phyloP scores from a whole-genome alignment of 768 basidiomycete genomes.

The Hygrocybe punicea region DNA sequence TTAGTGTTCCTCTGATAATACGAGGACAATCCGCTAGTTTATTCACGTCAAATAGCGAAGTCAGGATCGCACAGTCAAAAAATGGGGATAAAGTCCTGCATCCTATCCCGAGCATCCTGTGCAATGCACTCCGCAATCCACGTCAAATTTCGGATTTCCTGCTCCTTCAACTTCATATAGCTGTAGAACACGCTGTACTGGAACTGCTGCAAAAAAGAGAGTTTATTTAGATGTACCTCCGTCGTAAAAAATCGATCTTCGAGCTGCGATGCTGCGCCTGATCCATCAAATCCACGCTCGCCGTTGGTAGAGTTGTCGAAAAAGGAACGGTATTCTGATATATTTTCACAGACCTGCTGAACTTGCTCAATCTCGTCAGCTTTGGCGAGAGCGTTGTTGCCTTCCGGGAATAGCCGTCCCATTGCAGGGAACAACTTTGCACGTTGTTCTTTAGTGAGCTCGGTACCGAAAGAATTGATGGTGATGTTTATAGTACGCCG shows the following conservation, averaged over 20 bases:
- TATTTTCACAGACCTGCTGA: constrained; percentile 77
- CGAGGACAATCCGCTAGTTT: too few species aligned
- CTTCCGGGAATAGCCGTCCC: constrained; percentile 90
- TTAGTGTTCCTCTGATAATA: too few species aligned
- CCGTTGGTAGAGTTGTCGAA: constrained; percentile 57
- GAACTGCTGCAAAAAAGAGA: constrained; percentile 93
- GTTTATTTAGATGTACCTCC: constrained; percentile 93
- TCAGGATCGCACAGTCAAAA: constrained; percentile 47
- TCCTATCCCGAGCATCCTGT: constrained; percentile 92
- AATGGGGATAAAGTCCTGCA: constrained; percentile 91
- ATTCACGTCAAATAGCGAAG: too few species aligned
- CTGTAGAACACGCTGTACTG: constrained; percentile 91
- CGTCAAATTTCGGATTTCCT: constrained; percentile 83
- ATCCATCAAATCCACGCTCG: constrained; percentile 36
- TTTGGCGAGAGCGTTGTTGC: constrained; percentile 88
- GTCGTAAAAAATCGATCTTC: constrained; percentile 94
- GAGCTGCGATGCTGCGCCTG: constrained; percentile 58
- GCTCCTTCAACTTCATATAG: constrained; percentile 89
- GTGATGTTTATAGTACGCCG: constrained; percentile 97
- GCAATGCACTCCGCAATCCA: constrained; percentile 99
- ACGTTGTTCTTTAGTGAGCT: constrained; percentile 90
- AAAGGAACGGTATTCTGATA: constrained; percentile 88
- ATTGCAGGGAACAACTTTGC: constrained; percentile 92
- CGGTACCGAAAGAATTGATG: constrained; percentile 97
- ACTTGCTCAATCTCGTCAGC: constrained; percentile 97